Evolutionary conservation across 441 rosid species (phyloP), one percentile per base, ranked within the genome.

Genomic region (Jatropha multifida): DNA sequence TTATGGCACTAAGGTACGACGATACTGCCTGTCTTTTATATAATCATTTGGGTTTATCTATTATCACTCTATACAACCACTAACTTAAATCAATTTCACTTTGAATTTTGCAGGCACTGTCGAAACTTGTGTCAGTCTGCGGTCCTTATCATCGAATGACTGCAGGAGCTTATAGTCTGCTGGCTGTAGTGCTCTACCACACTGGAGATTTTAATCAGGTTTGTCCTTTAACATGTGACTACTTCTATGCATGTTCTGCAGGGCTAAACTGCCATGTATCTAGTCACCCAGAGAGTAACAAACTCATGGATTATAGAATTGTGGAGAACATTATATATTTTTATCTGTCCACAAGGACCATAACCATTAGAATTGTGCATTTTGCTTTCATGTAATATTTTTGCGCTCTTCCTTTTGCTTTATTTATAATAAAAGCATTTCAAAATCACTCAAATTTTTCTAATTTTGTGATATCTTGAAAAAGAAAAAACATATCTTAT

Each of bases 151-250:
- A 92, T 85, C 95, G 92, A 77, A 83, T 86, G 77, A 88, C 97
- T 70, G 97, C 98, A 6, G 89, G 94, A 78, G 95, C 97, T 23
- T 94, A 94, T 80, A 92, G 97, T 86, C 94, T 92, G 79, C 86
- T 94, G 56, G 96, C 97, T 46, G 97, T 92, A 69, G 98, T 92
- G 75, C 94, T 92, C 73, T 92, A 92, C 83, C 98, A 94, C 71
- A 92, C 97, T 60, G 97, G 97, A 40, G 97, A 92, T 71, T 90
- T 92, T 73, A 90, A 92, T 83, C 96, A 94, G 97, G 99, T 96
- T 79, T 64, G 51, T 84, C 56, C 81, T 81, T 81, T 81, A 32
- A 54, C 63, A 55, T 55, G 12, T 61, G 64, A 5, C 41, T 64
- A 65, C 62, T 49, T 74, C 37, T 26, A 48, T 44, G 52, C 59